phyloP scores from a whole-genome alignment of 2,329 filamentous ascomycete genomes.

The Apiospora sp. region DNA sequence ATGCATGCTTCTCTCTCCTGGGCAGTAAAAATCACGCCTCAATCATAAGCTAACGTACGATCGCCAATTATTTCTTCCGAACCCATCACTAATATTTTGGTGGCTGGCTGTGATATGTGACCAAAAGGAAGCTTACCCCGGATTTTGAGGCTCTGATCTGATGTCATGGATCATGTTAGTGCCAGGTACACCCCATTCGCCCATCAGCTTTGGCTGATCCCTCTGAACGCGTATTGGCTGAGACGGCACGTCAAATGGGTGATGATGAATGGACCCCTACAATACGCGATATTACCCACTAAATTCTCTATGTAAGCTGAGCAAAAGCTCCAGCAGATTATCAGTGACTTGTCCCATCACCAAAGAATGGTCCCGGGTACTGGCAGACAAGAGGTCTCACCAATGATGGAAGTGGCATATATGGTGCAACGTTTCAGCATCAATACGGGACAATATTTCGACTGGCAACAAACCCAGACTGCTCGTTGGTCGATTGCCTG shows the following conservation, averaged over 20 bases:
- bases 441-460: background rate
- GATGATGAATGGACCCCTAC: conserved; percentile 5
- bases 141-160: conserved; percentile 16
- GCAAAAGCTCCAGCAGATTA: background rate
- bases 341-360: background rate
- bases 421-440: background rate
- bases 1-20: background rate
- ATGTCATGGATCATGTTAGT: conserved; percentile 23
- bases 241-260: background rate
- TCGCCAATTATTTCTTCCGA: background rate
- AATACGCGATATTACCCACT: background rate
- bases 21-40: background rate
- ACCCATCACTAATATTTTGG: background rate
- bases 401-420: conserved; percentile 4
- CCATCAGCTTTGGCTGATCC: background rate
- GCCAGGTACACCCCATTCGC: conserved; percentile 1
- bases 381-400: background rate
- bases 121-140: conserved; percentile 14
- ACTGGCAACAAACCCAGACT: background rate
- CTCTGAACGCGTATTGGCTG: background rate
- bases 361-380: background rate
- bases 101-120: conserved; percentile 10
- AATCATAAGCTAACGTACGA: background rate
- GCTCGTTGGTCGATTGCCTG: background rate
- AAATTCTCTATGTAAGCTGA: background rate